Evolutionary conservation across 768 basidiomycete genomes (phyloP), one percentile per base, ranked within the genome.

Genomic region (Cubamyces lactineus): DNA sequence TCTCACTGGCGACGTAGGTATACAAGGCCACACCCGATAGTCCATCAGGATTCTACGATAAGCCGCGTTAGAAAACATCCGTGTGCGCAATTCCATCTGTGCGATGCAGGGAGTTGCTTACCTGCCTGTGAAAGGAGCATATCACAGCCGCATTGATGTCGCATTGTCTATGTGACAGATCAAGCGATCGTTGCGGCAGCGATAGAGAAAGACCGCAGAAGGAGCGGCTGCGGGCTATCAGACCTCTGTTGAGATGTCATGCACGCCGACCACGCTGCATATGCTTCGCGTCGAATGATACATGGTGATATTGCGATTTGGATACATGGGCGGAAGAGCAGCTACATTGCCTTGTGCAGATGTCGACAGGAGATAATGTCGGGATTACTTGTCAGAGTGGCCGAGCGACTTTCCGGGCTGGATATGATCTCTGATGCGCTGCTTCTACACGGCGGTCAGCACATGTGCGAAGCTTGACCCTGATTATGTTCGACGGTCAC

Each of bases 361-460:
- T 62, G 48, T 30, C 53, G 19, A 53, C 15, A 41, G n/a, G 23
- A 38, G 45, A 21, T 16, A 45, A 53, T 2, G 6, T 19, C 21
- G 15, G 45, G 41, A 8, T 66, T 59, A 67, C 55, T 80, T 81
- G 74, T 97, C 96, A 19, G 95, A 96, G 73, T 98, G 96, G 0
- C 96, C 96, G 8, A 98, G 76, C 12, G 86, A 87, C 70, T 84
- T 85, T 46, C 83, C 88, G 30, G 96, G 96, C 70, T 94, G 87
- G 28, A 97, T 75, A 26, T 82, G 72, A 75, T 97, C 92, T 40
- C 96, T 83, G 66, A 97, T 85, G 51, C 89, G 83, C 71, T 96
- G 96, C 76, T 98, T 98, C 90, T 96, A 74, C 63, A 46, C 34
- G 41, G 50, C 47, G 5, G 41, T 46, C 3, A 52, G 45, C 42